These are phyloP conservation scores for Podila clonocystis DNA, from an alignment of 192 early-diverging fungal species.

Conservation along the genomic window DNA sequence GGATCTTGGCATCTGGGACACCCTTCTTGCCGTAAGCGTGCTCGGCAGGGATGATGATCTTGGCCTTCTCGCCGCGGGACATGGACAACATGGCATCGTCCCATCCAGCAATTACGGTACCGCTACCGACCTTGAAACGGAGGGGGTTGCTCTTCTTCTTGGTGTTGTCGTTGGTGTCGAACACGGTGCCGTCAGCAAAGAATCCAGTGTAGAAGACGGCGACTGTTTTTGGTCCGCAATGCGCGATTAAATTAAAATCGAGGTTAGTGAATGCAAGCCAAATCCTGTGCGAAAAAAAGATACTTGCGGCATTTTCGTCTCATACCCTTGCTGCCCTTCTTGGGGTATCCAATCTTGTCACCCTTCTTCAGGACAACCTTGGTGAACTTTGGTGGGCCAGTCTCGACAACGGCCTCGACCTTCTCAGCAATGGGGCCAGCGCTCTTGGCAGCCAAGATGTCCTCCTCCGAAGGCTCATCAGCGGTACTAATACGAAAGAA, in stretches of 20 bases:
- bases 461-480: slow-evolving; percentile 49
- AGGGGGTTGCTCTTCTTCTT: slow-evolving; percentile 76
- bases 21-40: slow-evolving; percentile 76
- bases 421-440: slow-evolving; percentile 38
- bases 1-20: slow-evolving; percentile 54
- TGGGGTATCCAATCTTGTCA: slow-evolving; percentile 60
- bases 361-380: slow-evolving; percentile 76
- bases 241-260: background rate
- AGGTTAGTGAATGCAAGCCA: background rate
- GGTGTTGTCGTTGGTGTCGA: slow-evolving; percentile 71
- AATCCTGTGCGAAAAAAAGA: background rate
- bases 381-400: slow-evolving; percentile 68
- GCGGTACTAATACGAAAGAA: slow-evolving; percentile 26
- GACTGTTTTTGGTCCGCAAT: slow-evolving; percentile 13
- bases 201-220: slow-evolving; percentile 72
- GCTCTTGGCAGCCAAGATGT: slow-evolving; percentile 38
- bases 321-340: slow-evolving; percentile 75
- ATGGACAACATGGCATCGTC: slow-evolving; percentile 75
- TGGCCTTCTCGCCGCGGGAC: slow-evolving; percentile 71
- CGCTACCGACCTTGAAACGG: slow-evolving; percentile 72
- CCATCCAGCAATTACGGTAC: slow-evolving; percentile 77
- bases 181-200: slow-evolving; percentile 75
- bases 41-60: slow-evolving; percentile 68
- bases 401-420: slow-evolving; percentile 34
- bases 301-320: background rate